phyloP scores from a whole-genome alignment of 352 stramenopile genomes.

The Globisporangium sylvaticum region DNA sequence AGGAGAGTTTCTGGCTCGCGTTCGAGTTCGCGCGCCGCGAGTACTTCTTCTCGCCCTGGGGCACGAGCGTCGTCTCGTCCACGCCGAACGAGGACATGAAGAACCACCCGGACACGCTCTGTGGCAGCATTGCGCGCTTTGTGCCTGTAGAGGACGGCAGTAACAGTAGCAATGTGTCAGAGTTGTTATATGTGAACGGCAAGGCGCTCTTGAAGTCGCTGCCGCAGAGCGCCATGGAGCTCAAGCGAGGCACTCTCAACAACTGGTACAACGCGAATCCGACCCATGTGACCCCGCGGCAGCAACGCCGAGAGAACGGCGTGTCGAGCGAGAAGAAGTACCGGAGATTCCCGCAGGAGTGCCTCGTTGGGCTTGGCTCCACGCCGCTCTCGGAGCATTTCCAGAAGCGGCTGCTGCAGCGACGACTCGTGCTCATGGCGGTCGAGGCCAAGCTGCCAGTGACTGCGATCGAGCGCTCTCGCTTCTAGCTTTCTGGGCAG shows the following conservation, averaged over 20 bases:
- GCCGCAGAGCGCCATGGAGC: constrained; percentile 17
- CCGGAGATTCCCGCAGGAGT: constrained; percentile 30
- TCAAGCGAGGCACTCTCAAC: constrained; percentile 25
- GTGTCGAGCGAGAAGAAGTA: not conserved
- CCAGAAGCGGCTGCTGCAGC: constrained; percentile 26
- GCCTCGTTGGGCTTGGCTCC: constrained; percentile 41
- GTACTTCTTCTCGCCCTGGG: constrained; percentile 64
- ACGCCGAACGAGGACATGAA: constrained; percentile 43
- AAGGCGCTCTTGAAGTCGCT: constrained; percentile 37
- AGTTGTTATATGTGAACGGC: constrained; percentile 14
- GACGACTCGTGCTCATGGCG: constrained; percentile 35
- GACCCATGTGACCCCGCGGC: constrained; percentile 47
- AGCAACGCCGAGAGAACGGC: constrained; percentile 21
- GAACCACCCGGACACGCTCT: constrained; percentile 45
- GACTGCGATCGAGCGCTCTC: not conserved
- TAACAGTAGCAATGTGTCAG: not conserved
- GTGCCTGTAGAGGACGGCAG: constrained; percentile 22
- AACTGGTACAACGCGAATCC: constrained; percentile 43
- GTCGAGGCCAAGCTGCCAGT: not conserved
- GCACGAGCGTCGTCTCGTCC: constrained; percentile 38
- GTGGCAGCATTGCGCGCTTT: constrained; percentile 55
- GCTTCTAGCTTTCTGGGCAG: not conserved
- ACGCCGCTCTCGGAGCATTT: constrained; percentile 37
- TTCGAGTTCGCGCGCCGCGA: constrained; percentile 40
- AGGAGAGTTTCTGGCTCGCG: constrained; percentile 65